phyloP scores from a whole-genome alignment of 2,329 filamentous ascomycete genomes.

The Phoma sp. region DNA sequence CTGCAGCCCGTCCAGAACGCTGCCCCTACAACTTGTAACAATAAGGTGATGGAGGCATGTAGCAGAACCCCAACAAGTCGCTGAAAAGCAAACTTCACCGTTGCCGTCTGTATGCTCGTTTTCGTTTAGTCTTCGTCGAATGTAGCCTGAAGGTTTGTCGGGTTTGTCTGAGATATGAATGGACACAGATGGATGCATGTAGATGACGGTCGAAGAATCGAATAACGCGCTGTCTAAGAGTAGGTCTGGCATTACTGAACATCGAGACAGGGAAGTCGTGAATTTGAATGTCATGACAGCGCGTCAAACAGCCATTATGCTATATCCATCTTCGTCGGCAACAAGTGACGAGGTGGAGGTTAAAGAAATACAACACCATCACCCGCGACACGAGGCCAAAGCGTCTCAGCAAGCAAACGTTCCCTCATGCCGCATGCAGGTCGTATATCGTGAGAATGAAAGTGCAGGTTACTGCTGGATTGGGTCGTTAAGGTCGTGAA shows the following conservation, averaged over 20 bases:
- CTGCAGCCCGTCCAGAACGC: constrained; percentile 15
- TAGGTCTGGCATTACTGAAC: neutral
- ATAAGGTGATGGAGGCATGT: constrained; percentile 26
- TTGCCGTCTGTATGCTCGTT: constrained; percentile 37
- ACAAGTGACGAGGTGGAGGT: constrained; percentile 30
- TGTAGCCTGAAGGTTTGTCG: constrained; percentile 19
- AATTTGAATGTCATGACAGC: constrained; percentile 24
- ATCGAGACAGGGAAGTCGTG: neutral
- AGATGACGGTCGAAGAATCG: constrained; percentile 1
- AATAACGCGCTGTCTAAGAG: constrained; percentile 5
- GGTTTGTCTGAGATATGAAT: neutral
- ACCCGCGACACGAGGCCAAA: constrained; percentile 38
- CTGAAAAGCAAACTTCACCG: constrained; percentile 36
- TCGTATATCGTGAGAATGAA: constrained; percentile 45
- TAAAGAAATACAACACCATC: constrained; percentile 46
- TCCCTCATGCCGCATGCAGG: constrained; percentile 45
- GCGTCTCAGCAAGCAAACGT: constrained; percentile 31
- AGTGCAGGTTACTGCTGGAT: constrained; percentile 36
- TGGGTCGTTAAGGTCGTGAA: constrained; percentile 46
- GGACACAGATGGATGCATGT: constrained; percentile 2
- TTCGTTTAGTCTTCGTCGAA: constrained; percentile 39
- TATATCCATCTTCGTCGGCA: constrained; percentile 21
- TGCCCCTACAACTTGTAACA: constrained; percentile 31
- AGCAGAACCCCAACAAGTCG: constrained; percentile 28
- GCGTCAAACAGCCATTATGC: constrained; percentile 11